These are phyloP conservation scores for Xylaria hypoxylon DNA, from an alignment of 2,329 filamentous ascomycete genomes.

Conservation along the genomic window DNA sequence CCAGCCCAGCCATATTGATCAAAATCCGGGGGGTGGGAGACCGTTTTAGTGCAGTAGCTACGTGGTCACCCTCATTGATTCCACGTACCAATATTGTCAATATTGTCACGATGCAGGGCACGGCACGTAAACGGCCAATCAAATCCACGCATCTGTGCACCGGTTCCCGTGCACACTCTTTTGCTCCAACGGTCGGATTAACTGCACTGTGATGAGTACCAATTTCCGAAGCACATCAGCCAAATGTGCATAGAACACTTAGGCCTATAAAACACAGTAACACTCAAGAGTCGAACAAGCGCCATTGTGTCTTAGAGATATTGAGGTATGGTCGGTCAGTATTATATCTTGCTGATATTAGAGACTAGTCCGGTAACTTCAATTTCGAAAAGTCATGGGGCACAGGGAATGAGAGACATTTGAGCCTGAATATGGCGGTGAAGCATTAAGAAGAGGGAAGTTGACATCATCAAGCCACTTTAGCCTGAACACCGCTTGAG, in stretches of 20 bases:
- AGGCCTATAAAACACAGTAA: too few relatives aligned
- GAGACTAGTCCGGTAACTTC: not conserved
- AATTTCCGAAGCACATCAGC: conserved; percentile 29
- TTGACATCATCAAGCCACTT: conserved; percentile 15
- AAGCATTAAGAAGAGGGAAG: not conserved
- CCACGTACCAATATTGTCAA: conserved; percentile 16
- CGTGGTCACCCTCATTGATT: conserved; percentile 20
- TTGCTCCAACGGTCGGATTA: not conserved
- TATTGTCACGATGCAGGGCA: conserved; percentile 1
- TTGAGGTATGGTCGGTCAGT: not conserved
- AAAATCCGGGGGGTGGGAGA: not conserved
- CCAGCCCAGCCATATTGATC: conserved; percentile 5
- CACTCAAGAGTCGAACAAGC: too few relatives aligned
- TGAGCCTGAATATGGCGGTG: not conserved
- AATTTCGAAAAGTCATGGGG: not conserved
- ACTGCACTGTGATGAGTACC: conserved; percentile 14
- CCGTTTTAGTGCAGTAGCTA: not conserved
- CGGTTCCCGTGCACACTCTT: not conserved
- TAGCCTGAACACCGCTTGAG: conserved; percentile 2
- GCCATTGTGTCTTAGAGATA: not conserved
- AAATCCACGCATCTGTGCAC: not conserved
- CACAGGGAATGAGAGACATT: not conserved
- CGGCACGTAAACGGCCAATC: conserved; percentile 8
- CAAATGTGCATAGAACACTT: not conserved
- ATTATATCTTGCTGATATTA: not conserved